Conservation (phyloP, 352 stramenopile species). For the Phytopythium ostracodes region DNA sequence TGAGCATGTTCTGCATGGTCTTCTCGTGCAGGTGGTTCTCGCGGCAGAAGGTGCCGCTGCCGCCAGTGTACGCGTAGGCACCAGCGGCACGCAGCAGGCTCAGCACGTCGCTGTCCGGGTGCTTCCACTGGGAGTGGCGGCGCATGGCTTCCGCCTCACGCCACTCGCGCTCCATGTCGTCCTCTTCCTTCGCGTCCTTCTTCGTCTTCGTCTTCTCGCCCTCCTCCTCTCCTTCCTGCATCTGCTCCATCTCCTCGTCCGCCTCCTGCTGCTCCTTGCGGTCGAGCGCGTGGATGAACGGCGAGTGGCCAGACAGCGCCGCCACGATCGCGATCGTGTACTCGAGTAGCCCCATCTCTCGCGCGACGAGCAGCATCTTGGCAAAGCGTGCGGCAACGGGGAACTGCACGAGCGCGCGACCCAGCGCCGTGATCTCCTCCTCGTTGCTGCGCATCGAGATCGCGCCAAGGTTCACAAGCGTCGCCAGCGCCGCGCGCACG, state of each 20-base stretch:
- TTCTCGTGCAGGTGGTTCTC: slow-evolving; percentile 84
- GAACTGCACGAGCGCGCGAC: slow-evolving; percentile 79
- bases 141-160: slow-evolving; percentile 65
- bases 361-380: slow-evolving; percentile 88
- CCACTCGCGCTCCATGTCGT: slow-evolving; percentile 77
- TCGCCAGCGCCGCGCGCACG: slow-evolving; percentile 81
- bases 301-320: slow-evolving; percentile 65
- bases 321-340: slow-evolving; percentile 84
- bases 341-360: slow-evolving; percentile 64
- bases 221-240: slow-evolving; percentile 17
- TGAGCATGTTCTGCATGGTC: slow-evolving; percentile 86
- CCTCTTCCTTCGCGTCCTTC: slow-evolving; percentile 24
- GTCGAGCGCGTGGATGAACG: slow-evolving; percentile 65
- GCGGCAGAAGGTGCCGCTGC: slow-evolving; percentile 55
- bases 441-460: slow-evolving; percentile 42
- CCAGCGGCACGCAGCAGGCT: slow-evolving; percentile 73
- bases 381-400: slow-evolving; percentile 83
- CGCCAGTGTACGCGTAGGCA: slow-evolving; percentile 71
- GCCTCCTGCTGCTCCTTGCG: slow-evolving; percentile 41
- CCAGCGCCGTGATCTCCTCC: slow-evolving; percentile 80
- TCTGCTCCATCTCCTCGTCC: slow-evolving; percentile 25
- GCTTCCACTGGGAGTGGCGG: slow-evolving; percentile 70
- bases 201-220: slow-evolving; percentile 25
- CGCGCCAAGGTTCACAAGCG: slow-evolving; percentile 79
- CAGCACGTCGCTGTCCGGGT: slow-evolving; percentile 79